Base-by-base conservation (phyloP, 805 yeast genomes). In the Saccharomycopsis synnaedendra region DNA sequence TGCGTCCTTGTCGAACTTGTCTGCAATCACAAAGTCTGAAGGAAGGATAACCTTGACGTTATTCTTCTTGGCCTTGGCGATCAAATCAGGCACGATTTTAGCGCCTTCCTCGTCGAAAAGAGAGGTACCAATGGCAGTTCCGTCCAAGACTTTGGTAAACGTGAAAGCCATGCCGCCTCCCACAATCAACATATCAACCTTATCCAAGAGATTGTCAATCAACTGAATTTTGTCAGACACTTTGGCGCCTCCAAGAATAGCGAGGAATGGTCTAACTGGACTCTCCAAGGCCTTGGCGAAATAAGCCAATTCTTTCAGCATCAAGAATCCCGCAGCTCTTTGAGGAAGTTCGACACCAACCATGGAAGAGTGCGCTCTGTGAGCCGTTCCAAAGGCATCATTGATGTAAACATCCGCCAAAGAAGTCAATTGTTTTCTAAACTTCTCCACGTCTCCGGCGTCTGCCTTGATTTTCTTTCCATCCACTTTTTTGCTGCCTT, bases 101-200 rank as follows among this genome's bases (percentile, higher is more conserved):
- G 98, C 85, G 67, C 98, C 98, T 56, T 82, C 96, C 62, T 77
- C 82, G 67, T 93, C 98, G 71, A 64, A 93, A 64, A 93, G 75
- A 37, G 98, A 93, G 69, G 82, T 73, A 69, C 98, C 98, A 60
- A 93, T 93, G 56, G 80, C 69, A 72, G 87, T 79, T 66, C 77
- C 75, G 70, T 87, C 85, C 55, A 87, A 64, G 47, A 90, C 84
- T 79, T 93, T 93, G 80, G 85, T 87, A 82, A 93, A 93, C 61
- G 98, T 93, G 84, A 90, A 93, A 54, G 98, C 93, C 98, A 93
- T 93, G 74, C 98, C 98, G 75, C 98, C 98, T 68, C 98, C 97
- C 63, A 93, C 81, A 72, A 93, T 87, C 67, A 93, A 76, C 56
- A 82, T 71, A 72, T 93, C 84, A 63, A 93, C 97, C 80, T 93